phyloP scores from a whole-genome alignment of 805 yeast species.

The Yarrowia deformans region DNA sequence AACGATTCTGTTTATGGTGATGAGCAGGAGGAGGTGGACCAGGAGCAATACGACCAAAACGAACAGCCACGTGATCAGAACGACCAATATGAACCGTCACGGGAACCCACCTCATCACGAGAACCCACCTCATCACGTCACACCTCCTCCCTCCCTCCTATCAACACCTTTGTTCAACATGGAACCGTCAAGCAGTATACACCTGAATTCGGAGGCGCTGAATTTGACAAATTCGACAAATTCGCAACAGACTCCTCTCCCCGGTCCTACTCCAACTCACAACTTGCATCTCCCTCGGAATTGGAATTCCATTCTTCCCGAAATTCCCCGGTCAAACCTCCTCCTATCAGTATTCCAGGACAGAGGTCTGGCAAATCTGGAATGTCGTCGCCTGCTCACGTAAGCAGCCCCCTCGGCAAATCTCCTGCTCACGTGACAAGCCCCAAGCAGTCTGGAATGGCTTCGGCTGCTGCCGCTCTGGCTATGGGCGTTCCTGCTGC shows the following conservation, averaged over 20 bases:
- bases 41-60: neutral
- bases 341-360: neutral
- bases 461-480: neutral
- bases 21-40: neutral
- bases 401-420: neutral
- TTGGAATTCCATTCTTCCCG: neutral
- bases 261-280: neutral
- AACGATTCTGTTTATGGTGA: neutral
- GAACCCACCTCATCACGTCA: neutral
- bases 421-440: neutral
- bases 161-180: neutral
- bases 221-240: neutral
- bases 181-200: neutral
- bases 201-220: neutral
- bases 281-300: neutral
- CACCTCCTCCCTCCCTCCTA: neutral
- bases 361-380: neutral
- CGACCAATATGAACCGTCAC: no score
- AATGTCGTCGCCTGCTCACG: neutral
- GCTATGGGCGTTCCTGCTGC: neutral
- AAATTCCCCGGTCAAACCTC: neutral
- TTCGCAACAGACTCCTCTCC: neutral
- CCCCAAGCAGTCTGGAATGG: neutral
- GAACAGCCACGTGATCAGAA: no score
- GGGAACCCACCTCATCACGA: no score